Conservation (phyloP, 1,284 basidiomycete genomes). For the Cystobasidiaceae sp. region DNA sequence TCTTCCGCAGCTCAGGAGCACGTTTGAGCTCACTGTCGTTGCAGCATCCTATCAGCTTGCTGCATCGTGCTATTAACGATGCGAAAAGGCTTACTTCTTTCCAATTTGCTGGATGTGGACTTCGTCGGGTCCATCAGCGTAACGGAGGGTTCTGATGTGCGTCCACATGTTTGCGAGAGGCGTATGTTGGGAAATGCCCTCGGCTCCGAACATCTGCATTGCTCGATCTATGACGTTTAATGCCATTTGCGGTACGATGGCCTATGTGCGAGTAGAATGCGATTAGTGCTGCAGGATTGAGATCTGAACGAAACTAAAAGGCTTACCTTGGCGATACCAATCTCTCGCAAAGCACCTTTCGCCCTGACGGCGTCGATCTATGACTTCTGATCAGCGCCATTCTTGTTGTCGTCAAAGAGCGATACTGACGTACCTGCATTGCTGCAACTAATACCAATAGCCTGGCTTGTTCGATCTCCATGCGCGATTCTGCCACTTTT, state of each 20-base stretch:
- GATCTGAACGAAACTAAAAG: background rate
- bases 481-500: slow-evolving; percentile 84
- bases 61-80: background rate
- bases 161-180: slow-evolving; percentile 74
- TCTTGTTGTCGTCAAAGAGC: background rate
- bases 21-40: slow-evolving; percentile 60
- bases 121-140: slow-evolving; percentile 90
- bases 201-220: slow-evolving; percentile 91
- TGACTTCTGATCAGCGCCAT: background rate
- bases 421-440: slow-evolving; percentile 56
- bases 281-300: background rate
- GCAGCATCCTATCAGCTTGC: background rate
- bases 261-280: slow-evolving; percentile 53
- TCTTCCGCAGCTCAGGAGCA: slow-evolving; percentile 55
- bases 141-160: slow-evolving; percentile 74
- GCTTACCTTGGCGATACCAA: slow-evolving; percentile 87
- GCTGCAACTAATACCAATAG: slow-evolving; percentile 88
- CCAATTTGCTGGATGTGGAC: slow-evolving; percentile 88
- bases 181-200: slow-evolving; percentile 82
- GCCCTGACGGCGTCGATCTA: slow-evolving; percentile 84
- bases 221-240: slow-evolving; percentile 82
- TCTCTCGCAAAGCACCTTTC: slow-evolving; percentile 94
- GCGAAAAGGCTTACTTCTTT: slow-evolving; percentile 12
- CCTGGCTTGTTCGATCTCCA: slow-evolving; percentile 83
- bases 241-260: slow-evolving; percentile 85